Evolutionary conservation across 352 stramenopile species (phyloP), one percentile per base, ranked within the genome.

Genomic region (Peronospora farinosa): DNA sequence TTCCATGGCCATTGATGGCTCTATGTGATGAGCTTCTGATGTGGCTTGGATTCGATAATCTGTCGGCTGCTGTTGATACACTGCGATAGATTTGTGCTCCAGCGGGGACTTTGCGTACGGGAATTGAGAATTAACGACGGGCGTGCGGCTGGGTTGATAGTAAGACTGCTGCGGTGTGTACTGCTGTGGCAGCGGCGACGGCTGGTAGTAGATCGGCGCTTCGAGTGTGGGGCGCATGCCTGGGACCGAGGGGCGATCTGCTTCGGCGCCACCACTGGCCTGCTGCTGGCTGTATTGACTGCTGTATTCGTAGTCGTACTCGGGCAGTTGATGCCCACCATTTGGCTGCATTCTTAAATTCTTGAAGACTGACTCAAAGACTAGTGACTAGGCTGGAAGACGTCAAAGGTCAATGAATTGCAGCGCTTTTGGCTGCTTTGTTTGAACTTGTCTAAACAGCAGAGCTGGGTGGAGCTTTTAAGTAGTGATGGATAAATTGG

Each of bases 291-390:
- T 63, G 51, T 66, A 67, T 32, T 57, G 46, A 28, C 54, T 40
- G 47, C 42, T 63, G 53, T 60, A 50, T 30, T 64, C 40, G 19
- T 69, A 59, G 33, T 62, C 17, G 48, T 60, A 56, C 15, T 69
- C 35, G 38, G 47, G 31, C 47, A 60, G 52, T n/a, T 60, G 57
- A 28, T 51, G 48, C n/a, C 50, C 60, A 43, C 45, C 38, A 54
- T 47, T 56, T 58, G 60, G 60, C 56, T 65, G 61, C 61, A 70
- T 70, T 41, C 51, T 65, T 19, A 48, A 60, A 63, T 67, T 63
- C 57, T 64, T 70, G 51, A 69, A 69, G 61, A 37, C 35, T 54
- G 61, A 19, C 47, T 66, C 51, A 70, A 67, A 63, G 43, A 60
- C 45, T 65, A 57, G 37, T 36, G 2, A 12, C 10, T 11, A 4